Evolutionary conservation across 2,329 filamentous ascomycete genomes (phyloP).

Genomic region (Phoma sp.): DNA sequence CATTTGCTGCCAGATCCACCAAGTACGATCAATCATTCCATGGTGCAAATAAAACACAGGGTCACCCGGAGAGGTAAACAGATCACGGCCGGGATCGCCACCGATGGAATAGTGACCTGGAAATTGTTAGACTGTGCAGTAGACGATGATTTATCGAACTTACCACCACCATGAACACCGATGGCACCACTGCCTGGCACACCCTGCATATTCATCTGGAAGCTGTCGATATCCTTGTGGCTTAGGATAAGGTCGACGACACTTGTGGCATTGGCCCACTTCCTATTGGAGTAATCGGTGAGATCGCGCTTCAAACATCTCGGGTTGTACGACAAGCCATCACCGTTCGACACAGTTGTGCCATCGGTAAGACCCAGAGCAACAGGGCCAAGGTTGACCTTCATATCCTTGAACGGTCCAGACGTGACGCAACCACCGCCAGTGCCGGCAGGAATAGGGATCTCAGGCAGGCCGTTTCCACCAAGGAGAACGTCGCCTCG

Average conservation of each 20-base stretch:
- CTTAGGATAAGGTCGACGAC: conserved; percentile 32
- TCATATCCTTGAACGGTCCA: conserved; percentile 58
- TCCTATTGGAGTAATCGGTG: conserved; percentile 31
- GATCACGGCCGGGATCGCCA: conserved; percentile 47
- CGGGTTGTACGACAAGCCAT: conserved; percentile 25
- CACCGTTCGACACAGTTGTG: conserved; percentile 34
- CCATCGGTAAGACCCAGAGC: conserved; percentile 21
- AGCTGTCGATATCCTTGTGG: conserved; percentile 32
- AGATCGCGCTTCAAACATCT: conserved; percentile 37
- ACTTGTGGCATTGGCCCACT: conserved; percentile 30
- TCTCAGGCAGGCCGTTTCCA: conserved; percentile 24
- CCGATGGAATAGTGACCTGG: conserved; percentile 56
- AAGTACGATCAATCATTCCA: conserved; percentile 52
- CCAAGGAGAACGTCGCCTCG: conserved; percentile 36
- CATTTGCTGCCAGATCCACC: conserved; percentile 50
- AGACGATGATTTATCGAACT: conserved; percentile 14
- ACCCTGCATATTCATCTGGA: conserved; percentile 43
- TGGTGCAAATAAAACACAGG: conserved; percentile 57
- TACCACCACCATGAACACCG: conserved; percentile 39
- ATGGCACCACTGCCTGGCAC: conserved; percentile 30
- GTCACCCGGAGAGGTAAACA: conserved; percentile 37
- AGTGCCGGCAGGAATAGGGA: conserved; percentile 54
- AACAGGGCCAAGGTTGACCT: conserved; percentile 27
- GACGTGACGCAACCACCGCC: conserved; percentile 62
- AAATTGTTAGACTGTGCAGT: conserved; percentile 46